Evolutionary conservation across 2,329 filamentous ascomycete genomes (phyloP).

Genomic region (Zasmidium cellare): DNA sequence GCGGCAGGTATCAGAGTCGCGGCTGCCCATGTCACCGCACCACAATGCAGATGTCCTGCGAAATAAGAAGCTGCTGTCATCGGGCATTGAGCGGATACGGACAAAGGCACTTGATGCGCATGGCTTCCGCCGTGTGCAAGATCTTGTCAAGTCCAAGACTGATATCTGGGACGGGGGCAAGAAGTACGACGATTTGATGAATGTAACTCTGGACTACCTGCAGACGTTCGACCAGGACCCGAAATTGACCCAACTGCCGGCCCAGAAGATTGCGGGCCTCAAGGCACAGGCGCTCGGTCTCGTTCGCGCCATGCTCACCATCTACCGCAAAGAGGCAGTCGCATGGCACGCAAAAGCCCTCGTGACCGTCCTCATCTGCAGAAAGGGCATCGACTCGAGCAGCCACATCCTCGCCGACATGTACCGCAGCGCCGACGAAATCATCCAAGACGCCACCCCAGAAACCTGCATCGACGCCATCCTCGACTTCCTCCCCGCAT

Average conservation of each 20-base stretch:
- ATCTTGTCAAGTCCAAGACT: slow-evolving; percentile 65
- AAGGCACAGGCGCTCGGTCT: slow-evolving; percentile 73
- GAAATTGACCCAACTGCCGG: slow-evolving; percentile 35
- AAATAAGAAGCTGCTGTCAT: slow-evolving; percentile 64
- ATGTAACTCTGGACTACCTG: slow-evolving; percentile 71
- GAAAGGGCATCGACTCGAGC: slow-evolving; percentile 62
- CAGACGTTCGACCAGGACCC: slow-evolving; percentile 51
- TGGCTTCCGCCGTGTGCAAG: slow-evolving; percentile 76
- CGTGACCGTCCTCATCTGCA: slow-evolving; percentile 64
- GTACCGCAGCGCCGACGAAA: slow-evolving; percentile 71
- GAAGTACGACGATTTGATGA: slow-evolving; percentile 67
- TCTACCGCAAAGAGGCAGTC: slow-evolving; percentile 65
- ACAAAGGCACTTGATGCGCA: slow-evolving; percentile 74
- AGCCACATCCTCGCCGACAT: slow-evolving; percentile 72
- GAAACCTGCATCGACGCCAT: slow-evolving; percentile 47
- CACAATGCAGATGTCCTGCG: slow-evolving; percentile 44
- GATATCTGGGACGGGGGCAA: slow-evolving; percentile 66
- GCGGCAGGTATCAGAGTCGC: slow-evolving; percentile 17
- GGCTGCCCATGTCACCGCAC: slow-evolving; percentile 30
- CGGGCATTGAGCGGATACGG: slow-evolving; percentile 72
- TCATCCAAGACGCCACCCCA: slow-evolving; percentile 63
- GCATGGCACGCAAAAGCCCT: slow-evolving; percentile 68
- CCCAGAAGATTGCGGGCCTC: slow-evolving; percentile 54
- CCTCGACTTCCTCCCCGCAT: slow-evolving; percentile 38
- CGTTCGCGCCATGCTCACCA: slow-evolving; percentile 69